Evolutionary conservation across 495 filamentous ascomycete species (phyloP).

Genomic region (Aspergillus affinis): DNA sequence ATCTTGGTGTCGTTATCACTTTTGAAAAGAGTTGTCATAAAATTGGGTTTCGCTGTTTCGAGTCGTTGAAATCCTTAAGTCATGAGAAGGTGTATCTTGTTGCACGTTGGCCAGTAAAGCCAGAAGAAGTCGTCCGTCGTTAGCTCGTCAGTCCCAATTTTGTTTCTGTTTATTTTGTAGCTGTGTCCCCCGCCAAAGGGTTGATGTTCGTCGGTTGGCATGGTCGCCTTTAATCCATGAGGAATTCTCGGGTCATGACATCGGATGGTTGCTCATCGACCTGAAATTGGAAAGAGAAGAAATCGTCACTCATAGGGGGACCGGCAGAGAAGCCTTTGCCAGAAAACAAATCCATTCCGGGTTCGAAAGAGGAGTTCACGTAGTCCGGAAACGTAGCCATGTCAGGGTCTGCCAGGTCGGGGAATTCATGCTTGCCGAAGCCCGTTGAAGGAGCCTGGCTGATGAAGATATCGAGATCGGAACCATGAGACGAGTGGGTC

Average conservation of each 20-base stretch:
- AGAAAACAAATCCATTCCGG: slow-evolving; percentile 36
- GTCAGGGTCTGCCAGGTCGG: slow-evolving; percentile 27
- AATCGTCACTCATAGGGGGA: slow-evolving; percentile 33
- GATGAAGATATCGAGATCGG: slow-evolving; percentile 50
- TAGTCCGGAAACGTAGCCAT: slow-evolving; percentile 36
- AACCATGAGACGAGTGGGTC: slow-evolving; percentile 37
- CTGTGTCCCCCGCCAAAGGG: neutral
- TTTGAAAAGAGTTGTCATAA: slow-evolving; percentile 2
- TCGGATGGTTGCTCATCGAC: slow-evolving; percentile 30
- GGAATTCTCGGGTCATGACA: slow-evolving; percentile 25
- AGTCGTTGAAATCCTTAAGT: slow-evolving; percentile 17
- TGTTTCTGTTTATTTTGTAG: slow-evolving; percentile 7
- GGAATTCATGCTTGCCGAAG: slow-evolving; percentile 34
- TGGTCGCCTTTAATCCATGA: slow-evolving; percentile 22
- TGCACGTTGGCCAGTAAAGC: slow-evolving; percentile 20
- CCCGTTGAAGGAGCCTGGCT: slow-evolving; percentile 37
- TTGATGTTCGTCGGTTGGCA: slow-evolving; percentile 15
- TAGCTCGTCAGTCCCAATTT: slow-evolving; percentile 16
- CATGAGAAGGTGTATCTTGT: slow-evolving; percentile 18
- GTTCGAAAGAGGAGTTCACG: slow-evolving; percentile 34
- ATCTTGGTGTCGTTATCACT: slow-evolving; percentile 3
- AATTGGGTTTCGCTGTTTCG: slow-evolving; percentile 13
- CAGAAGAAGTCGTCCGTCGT: slow-evolving; percentile 12
- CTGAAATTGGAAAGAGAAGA: slow-evolving; percentile 38
- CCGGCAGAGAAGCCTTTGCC: slow-evolving; percentile 36